Conservation (phyloP, 306 rosid genomes). For the Mucuna pruriens region DNA sequence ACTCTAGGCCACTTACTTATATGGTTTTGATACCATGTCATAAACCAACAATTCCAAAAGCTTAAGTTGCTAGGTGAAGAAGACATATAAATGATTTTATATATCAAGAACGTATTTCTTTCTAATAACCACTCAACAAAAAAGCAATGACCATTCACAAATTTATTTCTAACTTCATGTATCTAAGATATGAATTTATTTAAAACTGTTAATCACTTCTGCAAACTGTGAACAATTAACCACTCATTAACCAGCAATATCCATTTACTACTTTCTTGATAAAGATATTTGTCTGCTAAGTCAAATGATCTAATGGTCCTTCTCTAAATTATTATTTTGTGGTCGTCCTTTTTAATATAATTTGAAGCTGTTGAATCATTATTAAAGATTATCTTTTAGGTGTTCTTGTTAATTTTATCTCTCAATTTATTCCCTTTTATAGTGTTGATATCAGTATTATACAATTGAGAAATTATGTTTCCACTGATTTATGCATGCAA, state of each 20-base stretch:
- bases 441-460: background rate
- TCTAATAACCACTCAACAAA: background rate
- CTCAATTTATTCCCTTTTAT: background rate
- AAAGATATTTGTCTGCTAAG: background rate
- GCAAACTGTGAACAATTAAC: background rate
- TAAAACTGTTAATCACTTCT: conserved; percentile 7
- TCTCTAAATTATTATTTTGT: background rate
- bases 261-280: background rate
- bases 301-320: background rate
- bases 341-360: background rate
- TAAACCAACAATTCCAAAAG: background rate
- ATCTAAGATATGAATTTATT: background rate
- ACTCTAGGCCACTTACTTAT: no score
- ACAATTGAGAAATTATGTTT: background rate
- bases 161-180: background rate
- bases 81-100: background rate
- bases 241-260: background rate
- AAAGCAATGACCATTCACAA: background rate
- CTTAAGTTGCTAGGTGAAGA: background rate
- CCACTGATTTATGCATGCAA: conserved; percentile 37
- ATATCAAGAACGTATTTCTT: background rate
- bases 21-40: no score
- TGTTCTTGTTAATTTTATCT: background rate
- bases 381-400: background rate
- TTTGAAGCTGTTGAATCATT: background rate